phyloP scores from a whole-genome alignment of 2,329 filamentous ascomycete genomes.

The Aspergillus sp. region DNA sequence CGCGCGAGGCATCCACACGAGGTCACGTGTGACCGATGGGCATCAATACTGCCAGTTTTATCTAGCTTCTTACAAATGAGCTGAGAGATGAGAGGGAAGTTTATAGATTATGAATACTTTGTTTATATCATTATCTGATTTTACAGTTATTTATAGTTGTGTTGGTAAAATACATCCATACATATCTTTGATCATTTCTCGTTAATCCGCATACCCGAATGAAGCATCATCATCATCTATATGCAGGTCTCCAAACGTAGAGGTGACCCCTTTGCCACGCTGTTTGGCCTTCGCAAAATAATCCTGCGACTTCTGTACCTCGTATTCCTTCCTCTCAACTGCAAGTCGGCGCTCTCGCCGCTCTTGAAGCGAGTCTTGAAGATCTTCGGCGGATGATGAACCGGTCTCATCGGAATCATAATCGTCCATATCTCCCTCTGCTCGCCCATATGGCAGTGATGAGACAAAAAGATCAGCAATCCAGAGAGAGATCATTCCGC shows the following conservation, averaged over 20 bases:
- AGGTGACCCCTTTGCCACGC: slow-evolving; percentile 33
- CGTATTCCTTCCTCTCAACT: slow-evolving; percentile 34
- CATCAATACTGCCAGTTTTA: not conserved
- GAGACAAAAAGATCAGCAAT: slow-evolving; percentile 64
- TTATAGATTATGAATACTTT: not conserved
- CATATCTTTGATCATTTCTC: no score
- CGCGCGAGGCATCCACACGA: slow-evolving; percentile 33
- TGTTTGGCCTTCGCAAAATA: slow-evolving; percentile 38
- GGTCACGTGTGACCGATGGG: slow-evolving; percentile 29
- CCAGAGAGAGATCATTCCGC: slow-evolving; percentile 75
- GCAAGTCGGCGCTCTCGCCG: slow-evolving; percentile 36
- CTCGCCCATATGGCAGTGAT: slow-evolving; percentile 29
- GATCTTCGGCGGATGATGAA: slow-evolving; percentile 22
- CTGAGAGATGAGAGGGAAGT: not conserved
- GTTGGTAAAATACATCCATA: not conserved
- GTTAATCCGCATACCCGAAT: slow-evolving; percentile 3
- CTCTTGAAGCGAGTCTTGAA: slow-evolving; percentile 30
- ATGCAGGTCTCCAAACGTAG: slow-evolving; percentile 33
- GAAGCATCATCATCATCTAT: slow-evolving; percentile 26
- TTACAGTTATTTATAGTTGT: not conserved
- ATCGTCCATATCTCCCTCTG: slow-evolving; percentile 12
- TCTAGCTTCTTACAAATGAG: not conserved
- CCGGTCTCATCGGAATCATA: slow-evolving; percentile 14
- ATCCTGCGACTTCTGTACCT: slow-evolving; percentile 35
- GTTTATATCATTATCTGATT: no score